Percentiles rank a stretch among this genome's conserved stretches.
Evolutionary conservation across 768 basidiomycete species (phyloP).

Genomic region (Russula compacta): DNA sequence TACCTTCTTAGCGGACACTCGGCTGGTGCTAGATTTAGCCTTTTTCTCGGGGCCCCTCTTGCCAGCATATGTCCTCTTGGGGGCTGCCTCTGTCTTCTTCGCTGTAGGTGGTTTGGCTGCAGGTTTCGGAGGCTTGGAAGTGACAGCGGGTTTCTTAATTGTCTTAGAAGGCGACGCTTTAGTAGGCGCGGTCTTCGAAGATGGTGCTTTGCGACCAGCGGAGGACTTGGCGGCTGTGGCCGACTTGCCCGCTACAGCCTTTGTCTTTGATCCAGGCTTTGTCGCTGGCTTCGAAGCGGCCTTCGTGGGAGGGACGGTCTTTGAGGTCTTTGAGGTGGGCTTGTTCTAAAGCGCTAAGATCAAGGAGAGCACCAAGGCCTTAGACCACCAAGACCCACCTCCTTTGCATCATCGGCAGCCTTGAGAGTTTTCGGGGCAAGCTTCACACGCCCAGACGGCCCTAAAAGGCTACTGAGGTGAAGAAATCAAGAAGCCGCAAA

Average conservation of each 20-base stretch:
- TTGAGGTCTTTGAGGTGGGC: slow-evolving; percentile 30
- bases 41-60: slow-evolving; percentile 17
- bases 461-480: slow-evolving; percentile 23
- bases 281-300: slow-evolving; percentile 24
- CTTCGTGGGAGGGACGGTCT: slow-evolving; percentile 25
- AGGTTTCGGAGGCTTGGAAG: slow-evolving; percentile 9
- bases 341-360: slow-evolving; percentile 28
- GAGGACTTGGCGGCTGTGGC: slow-evolving; percentile 26
- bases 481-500: background rate
- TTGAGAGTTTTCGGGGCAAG: slow-evolving; percentile 52
- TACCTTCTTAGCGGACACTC: slow-evolving; percentile 59
- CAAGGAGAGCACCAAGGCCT: slow-evolving; percentile 11
- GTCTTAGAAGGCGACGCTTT: slow-evolving; percentile 15
- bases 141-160: slow-evolving; percentile 8
- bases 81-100: slow-evolving; percentile 23
- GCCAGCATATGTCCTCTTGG: slow-evolving; percentile 21
- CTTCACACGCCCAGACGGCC: slow-evolving; percentile 49
- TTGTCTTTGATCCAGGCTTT: slow-evolving; percentile 26
- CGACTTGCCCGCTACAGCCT: slow-evolving; percentile 24
- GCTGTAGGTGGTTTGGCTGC: slow-evolving; percentile 23
- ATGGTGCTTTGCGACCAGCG: slow-evolving; percentile 24
- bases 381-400: slow-evolving; percentile 35
- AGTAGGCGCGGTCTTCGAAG: slow-evolving; percentile 16
- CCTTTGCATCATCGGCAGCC: slow-evolving; percentile 45
- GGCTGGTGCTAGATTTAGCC: slow-evolving; percentile 24